A percentile compares a stretch with the other conserved stretches of the same genome.
These are phyloP conservation scores for Ambrosiella beaveri DNA, from an alignment of 2,329 filamentous ascomycete genomes.

Conservation along the genomic window DNA sequence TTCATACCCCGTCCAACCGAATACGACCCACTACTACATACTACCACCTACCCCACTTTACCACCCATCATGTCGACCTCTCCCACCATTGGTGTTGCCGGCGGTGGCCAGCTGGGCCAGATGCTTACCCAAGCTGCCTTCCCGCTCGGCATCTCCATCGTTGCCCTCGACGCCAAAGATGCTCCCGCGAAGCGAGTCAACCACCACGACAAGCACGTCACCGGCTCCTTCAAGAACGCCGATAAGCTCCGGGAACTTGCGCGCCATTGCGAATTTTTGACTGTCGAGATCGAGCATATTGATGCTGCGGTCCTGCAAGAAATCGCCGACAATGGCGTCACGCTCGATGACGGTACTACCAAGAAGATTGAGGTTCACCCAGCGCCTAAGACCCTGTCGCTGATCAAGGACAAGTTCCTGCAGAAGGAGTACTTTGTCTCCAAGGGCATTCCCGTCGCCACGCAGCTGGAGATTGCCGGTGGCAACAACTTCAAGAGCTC, in stretches of 20 bases:
- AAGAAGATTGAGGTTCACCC: slow-evolving; percentile 52
- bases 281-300: slow-evolving; percentile 90
- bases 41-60: not conserved
- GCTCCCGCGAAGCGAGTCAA: slow-evolving; percentile 77
- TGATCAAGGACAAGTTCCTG: slow-evolving; percentile 84
- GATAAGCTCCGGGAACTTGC: slow-evolving; percentile 68
- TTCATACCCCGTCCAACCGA: not conserved
- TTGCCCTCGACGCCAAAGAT: slow-evolving; percentile 58
- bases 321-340: slow-evolving; percentile 47
- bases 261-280: slow-evolving; percentile 58
- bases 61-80: slow-evolving; percentile 17
- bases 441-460: slow-evolving; percentile 53
- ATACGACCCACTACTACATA: not conserved
- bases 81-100: slow-evolving; percentile 34
- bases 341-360: slow-evolving; percentile 27
- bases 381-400: slow-evolving; percentile 68
- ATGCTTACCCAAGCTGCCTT: slow-evolving; percentile 84
- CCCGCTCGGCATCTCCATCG: slow-evolving; percentile 57
- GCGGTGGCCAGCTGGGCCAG: slow-evolving; percentile 63
- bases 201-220: slow-evolving; percentile 54
- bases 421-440: slow-evolving; percentile 68
- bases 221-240: slow-evolving; percentile 75
- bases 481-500: slow-evolving; percentile 38
- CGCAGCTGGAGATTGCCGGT: slow-evolving; percentile 45
- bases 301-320: slow-evolving; percentile 81